Base-by-base conservation (phyloP, 192 early-diverging fungal species). In the Backusella circina region DNA sequence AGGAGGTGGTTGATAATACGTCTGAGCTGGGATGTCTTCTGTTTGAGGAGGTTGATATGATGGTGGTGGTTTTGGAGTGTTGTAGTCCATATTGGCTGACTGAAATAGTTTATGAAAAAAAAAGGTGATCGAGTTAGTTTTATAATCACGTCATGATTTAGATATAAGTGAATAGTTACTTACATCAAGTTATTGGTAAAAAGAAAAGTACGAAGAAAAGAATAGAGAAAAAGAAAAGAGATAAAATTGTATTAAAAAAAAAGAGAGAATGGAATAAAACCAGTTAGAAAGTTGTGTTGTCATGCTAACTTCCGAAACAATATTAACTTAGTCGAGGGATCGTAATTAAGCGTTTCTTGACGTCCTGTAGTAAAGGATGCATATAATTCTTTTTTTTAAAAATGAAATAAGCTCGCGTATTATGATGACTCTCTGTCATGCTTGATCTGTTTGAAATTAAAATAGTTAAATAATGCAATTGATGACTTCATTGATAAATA, bases 1-100 rank as follows among this genome's bases (percentile, higher is more conserved):
- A 18, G 76, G 69, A 10, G 75, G 75, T 0, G 76, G 71, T 28
- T 77, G 76, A 37, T 77, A 77, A 13, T 77, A 77, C 5, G 70
- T 67, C 15, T 72, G 64, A 23, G 71, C 71, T 51, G 61, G 41
- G 1, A 32, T 12, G 16, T 21, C 31, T 50, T 23, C 16, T 7
- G 9, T 21, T 16, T 36, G 15, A 28, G 28, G 13, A 36, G 30
- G 67, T 41, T 76, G 75, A 65, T 76, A 76, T 15, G 54, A 21
- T 44, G 75, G 75, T 57, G 68, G 75, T 41, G 75, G 75, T 21
- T 21, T 41, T 70, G 30, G 69, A 4, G 69, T 47, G 1, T 39
- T 69, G 12, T 69, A 2, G 8, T 69, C 35, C 54, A 61, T 61
- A 12, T 41, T 61, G 10, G 54, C 18, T 28, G 12, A 28, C 23